phyloP scores from a whole-genome alignment of 371 early-diverging fungal genomes.

The Dichotomocladium elegans region DNA sequence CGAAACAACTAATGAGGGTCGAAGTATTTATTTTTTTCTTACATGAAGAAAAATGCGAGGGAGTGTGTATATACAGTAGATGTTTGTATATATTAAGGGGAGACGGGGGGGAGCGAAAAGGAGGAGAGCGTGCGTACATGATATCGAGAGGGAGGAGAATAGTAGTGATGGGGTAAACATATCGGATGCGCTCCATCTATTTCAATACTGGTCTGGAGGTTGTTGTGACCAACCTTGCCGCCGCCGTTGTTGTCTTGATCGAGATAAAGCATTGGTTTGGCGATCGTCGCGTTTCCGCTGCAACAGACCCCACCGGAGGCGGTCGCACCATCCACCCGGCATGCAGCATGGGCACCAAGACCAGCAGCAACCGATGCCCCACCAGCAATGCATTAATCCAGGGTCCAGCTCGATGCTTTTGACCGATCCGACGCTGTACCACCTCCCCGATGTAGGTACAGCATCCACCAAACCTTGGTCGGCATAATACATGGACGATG shows the following conservation, averaged over 20 bases:
- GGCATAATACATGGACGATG: conserved; percentile 15
- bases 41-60: conserved; percentile 1
- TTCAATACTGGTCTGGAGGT: conserved; percentile 12
- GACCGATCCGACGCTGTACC: conserved; percentile 23
- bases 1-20: too few relatives aligned
- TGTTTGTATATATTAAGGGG: neutral
- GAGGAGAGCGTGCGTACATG: neutral
- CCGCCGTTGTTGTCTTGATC: conserved; percentile 5
- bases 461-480: conserved; percentile 29
- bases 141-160: neutral
- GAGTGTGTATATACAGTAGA: neutral
- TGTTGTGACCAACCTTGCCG: conserved; percentile 17
- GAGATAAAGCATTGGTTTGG: conserved; percentile 1
- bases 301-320: conserved; percentile 14
- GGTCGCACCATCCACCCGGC: conserved; percentile 47
- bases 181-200: too few relatives aligned
- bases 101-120: neutral
- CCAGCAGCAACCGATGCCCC: conserved; percentile 44
- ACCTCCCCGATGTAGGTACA: neutral
- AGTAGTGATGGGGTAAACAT: neutral
- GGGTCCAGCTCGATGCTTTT: conserved; percentile 44
- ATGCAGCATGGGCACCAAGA: conserved; percentile 44
- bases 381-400: conserved; percentile 35
- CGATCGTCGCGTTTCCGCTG: neutral
- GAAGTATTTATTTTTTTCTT: neutral